phyloP scores from a whole-genome alignment of 805 yeast genomes.

The Candida incommunis region DNA sequence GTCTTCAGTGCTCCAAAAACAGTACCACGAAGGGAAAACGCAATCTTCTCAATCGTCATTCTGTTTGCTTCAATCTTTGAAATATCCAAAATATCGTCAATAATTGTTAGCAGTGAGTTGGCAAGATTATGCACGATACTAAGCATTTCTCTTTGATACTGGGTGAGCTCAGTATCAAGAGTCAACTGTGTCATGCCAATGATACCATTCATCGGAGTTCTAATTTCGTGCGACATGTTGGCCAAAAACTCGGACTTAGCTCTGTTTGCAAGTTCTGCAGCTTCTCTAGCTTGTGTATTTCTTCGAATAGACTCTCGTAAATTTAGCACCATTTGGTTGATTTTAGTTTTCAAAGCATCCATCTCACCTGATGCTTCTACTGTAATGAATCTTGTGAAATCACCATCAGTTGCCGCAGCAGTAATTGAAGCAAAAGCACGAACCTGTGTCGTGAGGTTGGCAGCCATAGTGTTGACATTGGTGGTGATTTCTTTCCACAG shows the following conservation, averaged over 20 bases:
- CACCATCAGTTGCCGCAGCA: slow-evolving; percentile 90
- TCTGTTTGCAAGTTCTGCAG: slow-evolving; percentile 80
- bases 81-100: slow-evolving; percentile 82
- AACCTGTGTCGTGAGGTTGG: slow-evolving; percentile 84
- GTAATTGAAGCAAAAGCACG: slow-evolving; percentile 89
- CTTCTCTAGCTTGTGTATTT: slow-evolving; percentile 87
- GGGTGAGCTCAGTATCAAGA: slow-evolving; percentile 76
- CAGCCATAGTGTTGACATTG: slow-evolving; percentile 86
- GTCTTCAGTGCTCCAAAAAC: slow-evolving; percentile 86
- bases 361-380: slow-evolving; percentile 89
- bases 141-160: slow-evolving; percentile 83
- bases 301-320: slow-evolving; percentile 81
- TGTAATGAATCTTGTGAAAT: slow-evolving; percentile 76
- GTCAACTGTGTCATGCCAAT: slow-evolving; percentile 88
- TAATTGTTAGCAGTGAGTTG: slow-evolving; percentile 69
- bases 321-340: slow-evolving; percentile 73
- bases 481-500: slow-evolving; percentile 86
- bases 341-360: slow-evolving; percentile 42
- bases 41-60: slow-evolving; percentile 85
- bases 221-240: slow-evolving; percentile 74
- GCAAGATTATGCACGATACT: slow-evolving; percentile 82
- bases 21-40: slow-evolving; percentile 73
- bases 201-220: slow-evolving; percentile 89
- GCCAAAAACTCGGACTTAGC: slow-evolving; percentile 86
- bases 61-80: slow-evolving; percentile 88